Conservation (phyloP, 208 protist species). For the Phytomonas sp. region DNA sequence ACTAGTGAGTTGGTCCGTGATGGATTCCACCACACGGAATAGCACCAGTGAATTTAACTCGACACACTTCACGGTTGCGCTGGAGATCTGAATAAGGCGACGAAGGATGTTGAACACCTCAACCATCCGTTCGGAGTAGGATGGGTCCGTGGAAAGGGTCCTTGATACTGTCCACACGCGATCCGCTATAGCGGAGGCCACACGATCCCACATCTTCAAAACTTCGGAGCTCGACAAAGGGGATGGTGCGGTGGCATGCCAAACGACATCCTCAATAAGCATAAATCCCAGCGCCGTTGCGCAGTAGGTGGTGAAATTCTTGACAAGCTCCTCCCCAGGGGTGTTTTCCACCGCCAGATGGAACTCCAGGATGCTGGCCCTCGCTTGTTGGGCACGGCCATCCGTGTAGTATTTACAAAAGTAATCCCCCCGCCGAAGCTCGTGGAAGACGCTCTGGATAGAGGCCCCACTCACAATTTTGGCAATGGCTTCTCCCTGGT, state of each 20-base stretch:
- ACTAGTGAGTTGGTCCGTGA: slow-evolving; percentile 74
- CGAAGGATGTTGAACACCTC: slow-evolving; percentile 55
- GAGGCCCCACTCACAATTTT: slow-evolving; percentile 57
- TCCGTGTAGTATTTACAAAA: slow-evolving; percentile 67
- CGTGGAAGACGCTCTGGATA: slow-evolving; percentile 72
- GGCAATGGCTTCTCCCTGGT: slow-evolving; percentile 32
- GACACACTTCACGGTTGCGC: slow-evolving; percentile 56
- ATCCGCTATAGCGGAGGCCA: slow-evolving; percentile 37
- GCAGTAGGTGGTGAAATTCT: slow-evolving; percentile 51
- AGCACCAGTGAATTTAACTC: slow-evolving; percentile 65
- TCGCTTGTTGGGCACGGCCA: slow-evolving; percentile 57
- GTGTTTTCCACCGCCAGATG: slow-evolving; percentile 25
- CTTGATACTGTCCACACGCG: slow-evolving; percentile 34
- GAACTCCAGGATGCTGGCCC: slow-evolving; percentile 47
- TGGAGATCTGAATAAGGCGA: slow-evolving; percentile 43
- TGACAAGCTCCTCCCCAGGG: slow-evolving; percentile 27
- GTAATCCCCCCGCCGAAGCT: slow-evolving; percentile 70
- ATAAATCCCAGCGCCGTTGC: slow-evolving; percentile 71
- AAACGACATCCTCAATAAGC: slow-evolving; percentile 78
- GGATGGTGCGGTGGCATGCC: slow-evolving; percentile 70
- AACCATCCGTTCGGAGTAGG: slow-evolving; percentile 51
- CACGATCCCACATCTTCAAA: slow-evolving; percentile 64
- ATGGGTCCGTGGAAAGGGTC: slow-evolving; percentile 38
- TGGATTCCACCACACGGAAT: slow-evolving; percentile 56
- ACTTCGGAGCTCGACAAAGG: slow-evolving; percentile 69